Conservation (phyloP, 352 stramenopile genomes). For the Phytophthora tentaculata region DNA sequence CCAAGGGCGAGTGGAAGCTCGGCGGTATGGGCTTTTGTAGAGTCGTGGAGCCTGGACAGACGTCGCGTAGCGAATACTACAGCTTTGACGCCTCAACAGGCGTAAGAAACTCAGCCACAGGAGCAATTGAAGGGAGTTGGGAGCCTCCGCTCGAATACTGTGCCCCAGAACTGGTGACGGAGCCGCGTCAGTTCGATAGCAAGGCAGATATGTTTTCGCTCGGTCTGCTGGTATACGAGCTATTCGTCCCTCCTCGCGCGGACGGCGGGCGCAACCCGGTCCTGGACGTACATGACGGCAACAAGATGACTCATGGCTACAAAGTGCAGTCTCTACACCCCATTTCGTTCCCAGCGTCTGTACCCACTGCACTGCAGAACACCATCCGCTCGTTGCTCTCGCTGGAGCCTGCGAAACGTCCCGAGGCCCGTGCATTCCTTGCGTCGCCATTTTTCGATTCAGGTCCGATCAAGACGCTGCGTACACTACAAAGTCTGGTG, state of each 20-base stretch:
- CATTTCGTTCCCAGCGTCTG: conserved; percentile 77
- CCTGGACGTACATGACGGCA: conserved; percentile 84
- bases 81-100: conserved; percentile 60
- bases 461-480: conserved; percentile 85
- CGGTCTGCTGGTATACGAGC: conserved; percentile 83
- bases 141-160: conserved; percentile 88
- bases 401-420: conserved; percentile 65
- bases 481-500: conserved; percentile 79
- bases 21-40: conserved; percentile 91
- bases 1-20: conserved; percentile 93
- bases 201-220: conserved; percentile 90
- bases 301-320: conserved; percentile 90
- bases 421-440: conserved; percentile 75
- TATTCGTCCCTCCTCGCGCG: conserved; percentile 81
- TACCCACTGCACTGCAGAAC: conserved; percentile 86
- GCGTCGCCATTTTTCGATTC: conserved; percentile 89
- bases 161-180: conserved; percentile 83
- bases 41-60: conserved; percentile 83
- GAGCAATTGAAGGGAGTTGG: conserved; percentile 69
- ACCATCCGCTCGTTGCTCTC: conserved; percentile 82
- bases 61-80: conserved; percentile 88
- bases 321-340: conserved; percentile 90
- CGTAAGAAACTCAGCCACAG: conserved; percentile 56
- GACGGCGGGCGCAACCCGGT: conserved; percentile 85
- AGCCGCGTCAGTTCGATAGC: conserved; percentile 81